Evolutionary conservation across 2,329 filamentous ascomycete species (phyloP).

Genomic region (Talaromyces sp.): DNA sequence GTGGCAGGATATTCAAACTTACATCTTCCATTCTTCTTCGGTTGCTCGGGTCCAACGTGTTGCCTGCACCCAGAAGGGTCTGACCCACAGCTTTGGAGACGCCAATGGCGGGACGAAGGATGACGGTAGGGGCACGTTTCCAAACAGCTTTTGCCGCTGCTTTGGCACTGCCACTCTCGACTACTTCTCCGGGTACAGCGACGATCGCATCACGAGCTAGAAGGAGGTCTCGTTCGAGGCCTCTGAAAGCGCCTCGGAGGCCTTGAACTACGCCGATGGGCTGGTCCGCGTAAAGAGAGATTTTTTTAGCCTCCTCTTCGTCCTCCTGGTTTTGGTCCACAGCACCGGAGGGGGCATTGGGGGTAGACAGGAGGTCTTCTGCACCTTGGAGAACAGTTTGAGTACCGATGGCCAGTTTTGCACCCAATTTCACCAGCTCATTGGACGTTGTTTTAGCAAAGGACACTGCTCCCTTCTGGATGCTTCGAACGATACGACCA

Average conservation of each 20-base stretch:
- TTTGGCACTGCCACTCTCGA: constrained; percentile 80
- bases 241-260: constrained; percentile 77
- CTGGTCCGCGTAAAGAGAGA: constrained; percentile 92
- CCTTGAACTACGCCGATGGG: constrained; percentile 87
- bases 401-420: constrained; percentile 91
- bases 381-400: constrained; percentile 90
- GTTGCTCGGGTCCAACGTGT: constrained; percentile 83
- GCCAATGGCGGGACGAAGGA: constrained; percentile 87
- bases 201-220: constrained; percentile 89
- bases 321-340: constrained; percentile 65
- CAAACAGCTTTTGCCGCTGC: constrained; percentile 79
- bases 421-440: constrained; percentile 90
- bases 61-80: constrained; percentile 88
- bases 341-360: constrained; percentile 38
- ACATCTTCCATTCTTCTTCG: constrained; percentile 84
- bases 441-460: constrained; percentile 94
- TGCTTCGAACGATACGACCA: constrained; percentile 84
- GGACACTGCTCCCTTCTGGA: constrained; percentile 84
- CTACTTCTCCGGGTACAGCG: constrained; percentile 86
- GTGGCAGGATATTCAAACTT: constrained; percentile 49
- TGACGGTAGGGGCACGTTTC: constrained; percentile 85
- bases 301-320: constrained; percentile 72
- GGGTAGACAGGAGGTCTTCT: constrained; percentile 69
- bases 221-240: constrained; percentile 83
- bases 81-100: constrained; percentile 86